Evolutionary conservation across 177 flowering plant genomes (phyloP).

Genomic region (Vitis hybrid): DNA sequence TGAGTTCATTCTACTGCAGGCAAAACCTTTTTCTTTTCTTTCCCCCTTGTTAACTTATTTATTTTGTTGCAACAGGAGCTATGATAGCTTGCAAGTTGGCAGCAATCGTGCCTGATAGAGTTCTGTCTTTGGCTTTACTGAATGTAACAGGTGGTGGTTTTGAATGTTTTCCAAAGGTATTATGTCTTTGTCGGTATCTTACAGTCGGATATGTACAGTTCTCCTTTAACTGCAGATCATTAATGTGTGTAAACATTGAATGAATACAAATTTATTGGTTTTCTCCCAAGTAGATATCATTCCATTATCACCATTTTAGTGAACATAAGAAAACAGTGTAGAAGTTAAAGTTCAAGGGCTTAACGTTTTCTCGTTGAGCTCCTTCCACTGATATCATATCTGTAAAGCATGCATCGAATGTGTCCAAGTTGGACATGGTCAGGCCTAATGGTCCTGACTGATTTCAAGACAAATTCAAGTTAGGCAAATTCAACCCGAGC

Average conservation of each 20-base stretch:
- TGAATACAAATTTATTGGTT: too few species aligned
- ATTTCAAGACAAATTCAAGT: too few species aligned
- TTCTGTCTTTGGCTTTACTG: constrained; percentile 80
- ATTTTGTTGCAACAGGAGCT: constrained; percentile 57
- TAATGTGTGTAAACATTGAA: neutral
- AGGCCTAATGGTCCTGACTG: too few species aligned
- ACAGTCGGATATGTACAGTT: neutral
- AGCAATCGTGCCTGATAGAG: constrained; percentile 78
- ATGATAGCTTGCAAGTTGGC: constrained; percentile 96
- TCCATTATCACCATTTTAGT: too few species aligned
- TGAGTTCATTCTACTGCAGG: neutral
- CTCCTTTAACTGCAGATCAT: neutral
- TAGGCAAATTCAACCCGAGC: too few species aligned
- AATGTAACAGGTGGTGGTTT: constrained; percentile 97
- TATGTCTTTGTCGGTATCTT: neutral
- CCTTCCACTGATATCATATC: too few species aligned
- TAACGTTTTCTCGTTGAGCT: too few species aligned
- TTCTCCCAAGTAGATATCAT: neutral
- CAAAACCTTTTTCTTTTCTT: neutral
- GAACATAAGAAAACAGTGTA: too few species aligned
- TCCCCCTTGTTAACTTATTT: neutral
- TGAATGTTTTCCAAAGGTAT: constrained; percentile 92
- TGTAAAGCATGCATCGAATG: too few species aligned
- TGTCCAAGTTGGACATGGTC: too few species aligned
- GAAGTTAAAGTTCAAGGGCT: too few species aligned